Base-by-base conservation (phyloP, 1,284 basidiomycete genomes). In the Schizophyllum commune region DNA sequence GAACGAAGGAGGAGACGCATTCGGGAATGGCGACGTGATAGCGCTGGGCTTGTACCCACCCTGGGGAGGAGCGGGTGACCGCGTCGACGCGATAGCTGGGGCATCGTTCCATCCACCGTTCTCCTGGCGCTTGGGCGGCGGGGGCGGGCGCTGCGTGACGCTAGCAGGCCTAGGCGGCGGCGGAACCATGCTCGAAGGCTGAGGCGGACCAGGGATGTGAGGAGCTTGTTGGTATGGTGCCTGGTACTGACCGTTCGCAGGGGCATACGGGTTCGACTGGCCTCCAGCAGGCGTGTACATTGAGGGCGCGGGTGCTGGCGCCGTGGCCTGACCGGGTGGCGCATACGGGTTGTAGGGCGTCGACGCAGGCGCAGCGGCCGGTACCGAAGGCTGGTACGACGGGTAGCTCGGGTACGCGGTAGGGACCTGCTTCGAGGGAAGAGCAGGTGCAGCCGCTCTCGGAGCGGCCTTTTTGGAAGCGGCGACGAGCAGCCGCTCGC, bases 41-140 rank as follows among this genome's bases (percentile, higher is more conserved):
- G 92, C 83, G 3, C 79, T 77, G 0, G 83, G 84, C 68, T 90
- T 90, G 55, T 72, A 74, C 22, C 75, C 66, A 58, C 72, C 78
- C 7, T 79, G 69, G 1, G 82, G 76, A 51, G 86, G 80, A 1
- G 81, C 81, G 58, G 86, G 85, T 58, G 80, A 76, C 13, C 78
- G 71, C 6, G 76, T 65, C 20, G 53, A 55, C 15, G 81, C 68
- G 7, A 83, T 67, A 11, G 87, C 66, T 1, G 93, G 94, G 0
- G 91, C 85, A 69, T 98, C 96, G 70, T 98, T 98, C 95, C 95
- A 98, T 0, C 92, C 93, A 9, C 86, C 83, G 54, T 88, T 86
- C 63, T 90, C 89, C 53, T 76, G 74, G 39, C 84, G 82, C 66
- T 85, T 88, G 56, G 79, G 78, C 20, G 75, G 76, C 20, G 56